Percentiles rank a stretch among this genome's conserved stretches.
phyloP scores from a whole-genome alignment of 179 eudicot species.

The Camellia oleifera region DNA sequence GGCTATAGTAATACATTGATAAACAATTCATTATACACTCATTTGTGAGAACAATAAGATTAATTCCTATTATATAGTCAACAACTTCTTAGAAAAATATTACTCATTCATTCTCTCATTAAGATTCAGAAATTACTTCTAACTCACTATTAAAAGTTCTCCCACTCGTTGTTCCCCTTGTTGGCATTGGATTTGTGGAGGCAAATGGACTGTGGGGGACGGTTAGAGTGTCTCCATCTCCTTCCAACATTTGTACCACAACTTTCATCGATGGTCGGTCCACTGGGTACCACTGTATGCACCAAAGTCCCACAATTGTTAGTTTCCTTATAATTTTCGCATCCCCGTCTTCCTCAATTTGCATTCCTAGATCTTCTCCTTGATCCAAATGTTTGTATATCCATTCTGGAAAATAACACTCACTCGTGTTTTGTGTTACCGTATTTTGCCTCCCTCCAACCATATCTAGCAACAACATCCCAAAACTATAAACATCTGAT shows the following conservation, averaged over 20 bases:
- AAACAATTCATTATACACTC: neutral
- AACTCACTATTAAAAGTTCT: neutral
- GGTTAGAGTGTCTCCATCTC: neutral
- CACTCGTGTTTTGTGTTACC: neutral
- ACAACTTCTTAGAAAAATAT: no score
- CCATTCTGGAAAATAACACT: constrained; percentile 13
- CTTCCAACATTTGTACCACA: constrained; percentile 7
- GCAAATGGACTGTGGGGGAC: neutral
- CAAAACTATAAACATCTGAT: constrained; percentile 19
- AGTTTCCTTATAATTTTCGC: constrained; percentile 15
- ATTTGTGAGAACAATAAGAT: neutral
- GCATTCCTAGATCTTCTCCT: constrained; percentile 12
- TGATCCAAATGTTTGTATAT: constrained; percentile 6
- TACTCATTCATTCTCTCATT: neutral
- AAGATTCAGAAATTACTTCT: neutral
- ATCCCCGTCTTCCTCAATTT: neutral
- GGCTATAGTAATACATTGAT: no score
- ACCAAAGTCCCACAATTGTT: constrained; percentile 18
- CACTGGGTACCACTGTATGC: constrained; percentile 15
- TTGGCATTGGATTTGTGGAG: neutral
- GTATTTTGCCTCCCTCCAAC: constrained; percentile 13
- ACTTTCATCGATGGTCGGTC: constrained; percentile 7
- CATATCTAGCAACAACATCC: constrained; percentile 19
- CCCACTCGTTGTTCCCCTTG: neutral
- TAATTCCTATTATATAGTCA: neutral